phyloP scores from a whole-genome alignment of 2,329 filamentous ascomycete genomes.

The Raffaelea deltoideospora region DNA sequence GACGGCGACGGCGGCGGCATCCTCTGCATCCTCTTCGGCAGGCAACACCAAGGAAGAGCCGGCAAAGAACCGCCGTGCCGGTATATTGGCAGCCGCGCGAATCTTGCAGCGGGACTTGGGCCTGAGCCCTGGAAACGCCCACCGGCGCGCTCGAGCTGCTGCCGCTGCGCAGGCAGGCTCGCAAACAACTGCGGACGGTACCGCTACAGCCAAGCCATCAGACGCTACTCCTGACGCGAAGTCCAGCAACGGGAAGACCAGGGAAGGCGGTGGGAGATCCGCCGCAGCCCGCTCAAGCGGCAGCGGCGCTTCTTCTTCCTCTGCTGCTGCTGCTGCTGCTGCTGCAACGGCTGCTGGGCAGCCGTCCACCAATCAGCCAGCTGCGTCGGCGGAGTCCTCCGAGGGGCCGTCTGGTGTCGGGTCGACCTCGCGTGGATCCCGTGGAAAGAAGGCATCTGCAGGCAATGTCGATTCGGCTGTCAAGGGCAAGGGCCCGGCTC shows the following conservation, averaged over 20 bases:
- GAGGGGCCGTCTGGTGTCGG: background rate
- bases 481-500: slow-evolving; percentile 13
- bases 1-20: slow-evolving; percentile 37
- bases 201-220: background rate
- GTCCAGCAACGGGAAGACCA: background rate
- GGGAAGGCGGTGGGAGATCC: background rate
- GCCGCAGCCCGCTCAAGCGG: slow-evolving; percentile 3
- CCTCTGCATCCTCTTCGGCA: slow-evolving; percentile 24
- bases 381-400: too few species aligned
- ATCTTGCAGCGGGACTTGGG: slow-evolving; percentile 53
- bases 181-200: too few species aligned
- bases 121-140: slow-evolving; percentile 46
- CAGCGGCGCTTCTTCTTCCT: too few species aligned
- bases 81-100: slow-evolving; percentile 48
- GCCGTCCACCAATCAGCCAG: too few species aligned
- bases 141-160: slow-evolving; percentile 33
- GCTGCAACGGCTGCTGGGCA: background rate
- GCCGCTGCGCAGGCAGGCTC: slow-evolving; percentile 34
- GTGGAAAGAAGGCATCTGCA: slow-evolving; percentile 10
- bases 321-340: background rate
- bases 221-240: background rate
- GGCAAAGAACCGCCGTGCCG: slow-evolving; percentile 41
- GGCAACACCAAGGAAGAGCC: slow-evolving; percentile 18
- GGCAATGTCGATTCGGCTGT: slow-evolving; percentile 11
- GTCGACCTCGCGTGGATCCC: background rate